These are phyloP conservation scores for Blastobotrys petasosporus DNA, from an alignment of 1,139 yeast genomes.

Conservation along the genomic window DNA sequence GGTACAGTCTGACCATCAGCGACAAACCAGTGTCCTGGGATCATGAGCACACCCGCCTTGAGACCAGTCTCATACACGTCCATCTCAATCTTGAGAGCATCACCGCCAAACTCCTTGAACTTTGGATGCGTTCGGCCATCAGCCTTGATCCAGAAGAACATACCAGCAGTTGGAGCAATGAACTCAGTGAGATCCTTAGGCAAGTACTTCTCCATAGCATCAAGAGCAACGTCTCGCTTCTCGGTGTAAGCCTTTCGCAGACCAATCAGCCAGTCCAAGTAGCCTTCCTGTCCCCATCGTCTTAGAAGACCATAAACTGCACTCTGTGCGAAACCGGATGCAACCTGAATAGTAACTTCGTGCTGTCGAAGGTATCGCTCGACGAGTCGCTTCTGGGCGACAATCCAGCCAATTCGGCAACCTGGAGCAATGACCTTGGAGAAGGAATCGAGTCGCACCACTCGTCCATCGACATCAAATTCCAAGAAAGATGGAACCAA, in stretches of 20 bases:
- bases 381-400: slow-evolving; percentile 60
- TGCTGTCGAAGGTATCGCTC: slow-evolving; percentile 68
- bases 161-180: slow-evolving; percentile 83
- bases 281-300: slow-evolving; percentile 71
- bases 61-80: slow-evolving; percentile 61
- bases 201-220: slow-evolving; percentile 54
- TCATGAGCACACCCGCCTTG: slow-evolving; percentile 62
- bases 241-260: slow-evolving; percentile 75
- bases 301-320: slow-evolving; percentile 55
- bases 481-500: slow-evolving; percentile 76
- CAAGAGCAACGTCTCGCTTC: slow-evolving; percentile 73
- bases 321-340: slow-evolving; percentile 78
- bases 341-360: slow-evolving; percentile 77
- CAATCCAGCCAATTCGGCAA: slow-evolving; percentile 83
- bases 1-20: slow-evolving; percentile 39
- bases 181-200: slow-evolving; percentile 52
- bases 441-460: slow-evolving; percentile 80
- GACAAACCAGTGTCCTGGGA: slow-evolving; percentile 89
- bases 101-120: slow-evolving; percentile 72
- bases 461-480: slow-evolving; percentile 84
- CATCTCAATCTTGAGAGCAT: slow-evolving; percentile 49
- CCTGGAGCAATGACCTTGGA: slow-evolving; percentile 95
- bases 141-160: slow-evolving; percentile 76
- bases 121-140: slow-evolving; percentile 80
- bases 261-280: slow-evolving; percentile 83